A percentile compares a stretch with the other conserved stretches of the same genome.
Evolutionary conservation across 2,329 filamentous ascomycete species (phyloP).

Genomic region (Graphilbum sp.): DNA sequence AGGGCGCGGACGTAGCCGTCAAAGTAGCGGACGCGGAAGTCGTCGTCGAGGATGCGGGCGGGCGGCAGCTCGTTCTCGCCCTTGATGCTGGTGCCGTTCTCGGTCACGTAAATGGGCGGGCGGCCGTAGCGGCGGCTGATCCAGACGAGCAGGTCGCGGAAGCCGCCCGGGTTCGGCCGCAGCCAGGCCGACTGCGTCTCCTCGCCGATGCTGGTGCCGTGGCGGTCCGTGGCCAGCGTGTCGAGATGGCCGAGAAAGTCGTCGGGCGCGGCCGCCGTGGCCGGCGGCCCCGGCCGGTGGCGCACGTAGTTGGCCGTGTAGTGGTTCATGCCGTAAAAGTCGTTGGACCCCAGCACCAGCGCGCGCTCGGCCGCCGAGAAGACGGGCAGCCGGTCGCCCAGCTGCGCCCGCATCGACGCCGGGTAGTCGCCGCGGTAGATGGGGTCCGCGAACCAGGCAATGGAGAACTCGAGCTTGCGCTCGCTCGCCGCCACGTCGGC

Average conservation of each 20-base stretch:
- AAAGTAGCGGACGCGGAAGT: constrained; percentile 71
- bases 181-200: constrained; percentile 77
- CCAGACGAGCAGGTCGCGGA: constrained; percentile 63
- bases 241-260: constrained; percentile 68
- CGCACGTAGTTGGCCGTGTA: constrained; percentile 82
- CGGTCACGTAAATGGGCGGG: constrained; percentile 73
- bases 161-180: constrained; percentile 57
- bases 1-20: constrained; percentile 60
- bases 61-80: constrained; percentile 61
- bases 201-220: constrained; percentile 57
- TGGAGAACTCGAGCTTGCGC: constrained; percentile 75
- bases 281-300: constrained; percentile 45
- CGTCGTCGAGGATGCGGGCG: constrained; percentile 60
- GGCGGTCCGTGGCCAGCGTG: constrained; percentile 52
- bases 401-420: constrained; percentile 65
- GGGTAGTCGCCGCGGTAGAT: constrained; percentile 77
- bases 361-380: constrained; percentile 58
- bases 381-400: constrained; percentile 58
- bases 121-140: constrained; percentile 58
- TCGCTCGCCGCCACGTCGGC: constrained; percentile 59
- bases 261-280: constrained; percentile 26
- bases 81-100: constrained; percentile 75
- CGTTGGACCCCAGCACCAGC: constrained; percentile 71
- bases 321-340: constrained; percentile 92
- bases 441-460: constrained; percentile 78